Percentiles rank a stretch among this genome's conserved stretches.
phyloP scores from a whole-genome alignment of 441 rosid species.

The Eutrema salsugineum region DNA sequence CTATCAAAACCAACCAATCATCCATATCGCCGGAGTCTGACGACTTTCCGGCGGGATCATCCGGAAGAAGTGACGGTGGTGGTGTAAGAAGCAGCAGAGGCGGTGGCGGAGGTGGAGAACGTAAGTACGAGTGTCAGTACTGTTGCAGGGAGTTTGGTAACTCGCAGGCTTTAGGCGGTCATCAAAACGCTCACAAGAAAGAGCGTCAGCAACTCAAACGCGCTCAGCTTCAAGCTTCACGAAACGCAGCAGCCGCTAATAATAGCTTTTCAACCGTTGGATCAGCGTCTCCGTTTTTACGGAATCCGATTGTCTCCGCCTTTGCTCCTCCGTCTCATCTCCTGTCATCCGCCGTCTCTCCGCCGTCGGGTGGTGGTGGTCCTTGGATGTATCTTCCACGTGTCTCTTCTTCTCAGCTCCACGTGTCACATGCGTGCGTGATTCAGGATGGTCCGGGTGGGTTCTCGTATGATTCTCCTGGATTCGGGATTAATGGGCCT shows the following conservation, averaged over 20 bases:
- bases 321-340: constrained; percentile 82
- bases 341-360: constrained; percentile 45
- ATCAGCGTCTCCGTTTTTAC: constrained; percentile 28
- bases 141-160: constrained; percentile 90
- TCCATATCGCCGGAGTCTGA: constrained; percentile 36
- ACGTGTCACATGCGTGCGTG: constrained; percentile 78
- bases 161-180: constrained; percentile 99
- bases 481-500: constrained; percentile 29
- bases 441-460: constrained; percentile 33
- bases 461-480: constrained; percentile 43
- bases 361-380: constrained; percentile 28
- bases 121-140: constrained; percentile 97
- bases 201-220: constrained; percentile 93
- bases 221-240: constrained; percentile 79
- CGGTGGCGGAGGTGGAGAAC: constrained; percentile 41
- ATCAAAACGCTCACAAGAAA: constrained; percentile 98
- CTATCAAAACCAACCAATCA: constrained; percentile 31
- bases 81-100: constrained; percentile 4
- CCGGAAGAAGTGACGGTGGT: constrained; percentile 11
- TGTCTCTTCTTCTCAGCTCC: constrained; percentile 49
- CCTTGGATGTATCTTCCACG: constrained; percentile 86
- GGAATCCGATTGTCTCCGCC: constrained; percentile 89
- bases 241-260: constrained; percentile 69
- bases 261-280: constrained; percentile 3
- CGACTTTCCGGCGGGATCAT: constrained; percentile 27